Conservation (phyloP, 495 filamentous ascomycete genomes). For the Aspergillus avenaceus region DNA sequence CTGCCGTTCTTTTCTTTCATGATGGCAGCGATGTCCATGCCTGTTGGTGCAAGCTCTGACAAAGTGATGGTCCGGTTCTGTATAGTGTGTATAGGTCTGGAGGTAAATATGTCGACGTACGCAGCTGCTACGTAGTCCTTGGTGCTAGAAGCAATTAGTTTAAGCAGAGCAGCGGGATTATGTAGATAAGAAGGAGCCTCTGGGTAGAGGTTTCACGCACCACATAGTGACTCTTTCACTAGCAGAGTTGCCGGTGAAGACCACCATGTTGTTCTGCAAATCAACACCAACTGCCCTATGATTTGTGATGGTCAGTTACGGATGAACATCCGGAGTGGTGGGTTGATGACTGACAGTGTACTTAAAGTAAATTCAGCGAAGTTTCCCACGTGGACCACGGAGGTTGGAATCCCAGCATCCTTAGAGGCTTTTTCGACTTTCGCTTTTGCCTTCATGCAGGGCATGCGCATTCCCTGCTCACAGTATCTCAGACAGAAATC, state of each 20-base stretch:
- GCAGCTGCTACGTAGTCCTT: slow-evolving; percentile 15
- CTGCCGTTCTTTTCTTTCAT: slow-evolving; percentile 6
- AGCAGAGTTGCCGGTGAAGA: slow-evolving; percentile 12
- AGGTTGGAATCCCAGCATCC: slow-evolving; percentile 16
- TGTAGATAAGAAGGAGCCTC: not conserved
- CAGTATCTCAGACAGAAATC: slow-evolving; percentile 13
- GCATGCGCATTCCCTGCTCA: slow-evolving; percentile 13
- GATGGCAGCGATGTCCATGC: slow-evolving; percentile 10
- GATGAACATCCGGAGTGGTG: not conserved
- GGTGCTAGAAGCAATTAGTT: slow-evolving; percentile 8
- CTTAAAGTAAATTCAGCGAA: slow-evolving; percentile 18
- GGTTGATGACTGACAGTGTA: slow-evolving; percentile 5
- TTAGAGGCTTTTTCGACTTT: slow-evolving; percentile 15
- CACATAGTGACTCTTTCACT: slow-evolving; percentile 3
- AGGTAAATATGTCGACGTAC: slow-evolving; percentile 16
- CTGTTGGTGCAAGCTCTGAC: slow-evolving; percentile 14
- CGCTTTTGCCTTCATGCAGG: slow-evolving; percentile 9
- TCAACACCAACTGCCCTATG: slow-evolving; percentile 17
- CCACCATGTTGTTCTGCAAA: slow-evolving; percentile 9
- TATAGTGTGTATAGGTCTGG: slow-evolving; percentile 9
- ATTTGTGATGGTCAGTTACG: slow-evolving; percentile 1
- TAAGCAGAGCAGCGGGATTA: not conserved
- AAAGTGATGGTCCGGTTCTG: slow-evolving; percentile 10
- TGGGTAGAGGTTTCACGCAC: not conserved
- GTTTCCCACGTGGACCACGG: slow-evolving; percentile 11